Conservation (phyloP, 371 early-diverging fungal species). For the Rhizomucor pusillus region DNA sequence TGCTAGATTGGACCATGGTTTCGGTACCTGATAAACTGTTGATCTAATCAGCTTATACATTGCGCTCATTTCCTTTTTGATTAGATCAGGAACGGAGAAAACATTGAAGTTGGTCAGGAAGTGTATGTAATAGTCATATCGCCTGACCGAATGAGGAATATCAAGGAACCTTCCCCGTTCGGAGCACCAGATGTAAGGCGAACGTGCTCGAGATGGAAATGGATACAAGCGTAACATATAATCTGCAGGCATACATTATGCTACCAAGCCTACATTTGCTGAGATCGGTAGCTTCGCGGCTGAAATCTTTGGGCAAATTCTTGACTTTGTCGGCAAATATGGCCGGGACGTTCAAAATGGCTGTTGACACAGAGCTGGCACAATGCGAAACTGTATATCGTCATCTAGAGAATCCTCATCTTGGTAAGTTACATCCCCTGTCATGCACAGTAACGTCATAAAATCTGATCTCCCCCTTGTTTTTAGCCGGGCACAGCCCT, state of each 20-base stretch:
- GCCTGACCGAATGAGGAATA: constrained; percentile 11
- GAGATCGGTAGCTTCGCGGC: constrained; percentile 39
- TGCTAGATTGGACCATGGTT: constrained; percentile 33
- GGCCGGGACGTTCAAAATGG: constrained; percentile 48
- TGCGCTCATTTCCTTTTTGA: constrained; percentile 5
- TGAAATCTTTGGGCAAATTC: constrained; percentile 43
- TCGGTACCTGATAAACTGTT: not conserved
- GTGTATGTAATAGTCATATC: constrained; percentile 11
- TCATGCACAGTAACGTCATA: too few relatives aligned
- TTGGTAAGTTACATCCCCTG: too few relatives aligned
- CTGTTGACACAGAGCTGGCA: constrained; percentile 40
- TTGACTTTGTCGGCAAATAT: constrained; percentile 56
- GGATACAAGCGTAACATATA: not conserved
- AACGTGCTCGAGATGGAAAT: not conserved
- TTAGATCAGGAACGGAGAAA: constrained; percentile 9
- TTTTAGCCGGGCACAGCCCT: constrained; percentile 8
- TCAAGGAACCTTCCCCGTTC: constrained; percentile 13
- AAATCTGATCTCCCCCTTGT: too few relatives aligned
- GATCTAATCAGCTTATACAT: not conserved
- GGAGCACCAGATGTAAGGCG: constrained; percentile 15
- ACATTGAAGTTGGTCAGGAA: constrained; percentile 11
- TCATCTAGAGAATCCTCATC: constrained; percentile 44
- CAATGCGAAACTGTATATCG: constrained; percentile 45
- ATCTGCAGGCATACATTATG: constrained; percentile 46
- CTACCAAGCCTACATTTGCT: constrained; percentile 44